Conservation (phyloP, 306 rosid species). For the Medicago lupulina region DNA sequence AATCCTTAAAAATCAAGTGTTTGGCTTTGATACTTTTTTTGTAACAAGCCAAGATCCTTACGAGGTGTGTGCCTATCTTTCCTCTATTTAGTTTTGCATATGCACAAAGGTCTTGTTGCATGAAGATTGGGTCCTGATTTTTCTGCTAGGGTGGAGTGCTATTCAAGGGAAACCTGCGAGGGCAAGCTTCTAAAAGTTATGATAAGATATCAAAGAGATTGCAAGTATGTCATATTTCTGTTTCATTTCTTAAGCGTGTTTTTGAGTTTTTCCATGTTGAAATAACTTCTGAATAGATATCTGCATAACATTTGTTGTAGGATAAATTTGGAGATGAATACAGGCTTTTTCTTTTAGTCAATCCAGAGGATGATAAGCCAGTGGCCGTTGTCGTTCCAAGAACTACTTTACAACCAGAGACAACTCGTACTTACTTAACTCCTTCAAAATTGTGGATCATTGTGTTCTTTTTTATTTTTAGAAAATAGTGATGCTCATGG, state of each 20-base stretch:
- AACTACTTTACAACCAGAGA: constrained; percentile 89
- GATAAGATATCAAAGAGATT: constrained; percentile 86
- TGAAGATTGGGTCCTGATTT: constrained; percentile 35
- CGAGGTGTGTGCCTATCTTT: constrained; percentile 65
- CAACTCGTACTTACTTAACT: constrained; percentile 64
- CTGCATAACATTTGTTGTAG: constrained; percentile 46
- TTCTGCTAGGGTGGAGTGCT: constrained; percentile 83
- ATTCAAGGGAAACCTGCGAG: constrained; percentile 97
- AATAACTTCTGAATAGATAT: constrained; percentile 30
- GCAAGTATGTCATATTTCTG: constrained; percentile 56
- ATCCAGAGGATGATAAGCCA: constrained; percentile 98
- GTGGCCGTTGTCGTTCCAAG: constrained; percentile 95
- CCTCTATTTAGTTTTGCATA: constrained; percentile 26
- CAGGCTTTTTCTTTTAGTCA: constrained; percentile 83
- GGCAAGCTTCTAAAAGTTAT: constrained; percentile 81
- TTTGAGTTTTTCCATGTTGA: constrained; percentile 36
- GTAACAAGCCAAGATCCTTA: constrained; percentile 93
- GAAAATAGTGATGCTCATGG: constrained; percentile 12
- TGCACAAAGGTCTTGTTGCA: constrained; percentile 37
- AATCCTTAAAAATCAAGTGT: constrained; percentile 81
- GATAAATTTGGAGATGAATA: constrained; percentile 85
- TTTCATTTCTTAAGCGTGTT: constrained; percentile 15
- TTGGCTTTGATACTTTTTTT: constrained; percentile 94
- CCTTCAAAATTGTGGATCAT: constrained; percentile 12
- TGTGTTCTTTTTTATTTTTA: not conserved